Conservation (phyloP, 441 rosid species). For the Omphalea diandra region DNA sequence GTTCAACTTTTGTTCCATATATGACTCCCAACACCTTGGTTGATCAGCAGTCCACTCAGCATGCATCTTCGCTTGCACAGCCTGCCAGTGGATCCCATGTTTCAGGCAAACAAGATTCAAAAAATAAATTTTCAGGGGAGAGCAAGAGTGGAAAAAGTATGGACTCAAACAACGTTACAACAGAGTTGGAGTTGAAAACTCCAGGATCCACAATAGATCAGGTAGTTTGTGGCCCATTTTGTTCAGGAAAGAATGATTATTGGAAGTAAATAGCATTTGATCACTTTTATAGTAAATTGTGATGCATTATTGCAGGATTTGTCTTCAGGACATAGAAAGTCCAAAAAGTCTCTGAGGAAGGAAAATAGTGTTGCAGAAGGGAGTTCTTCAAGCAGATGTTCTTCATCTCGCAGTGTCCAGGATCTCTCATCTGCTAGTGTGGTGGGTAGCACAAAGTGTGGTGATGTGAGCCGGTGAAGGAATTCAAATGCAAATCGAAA, state of each 20-base stretch:
- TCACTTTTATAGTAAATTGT: background rate
- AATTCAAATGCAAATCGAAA: background rate
- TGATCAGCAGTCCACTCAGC: slow-evolving; percentile 59
- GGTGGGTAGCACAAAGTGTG: slow-evolving; percentile 48
- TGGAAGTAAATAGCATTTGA: background rate
- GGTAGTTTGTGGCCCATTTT: slow-evolving; percentile 36
- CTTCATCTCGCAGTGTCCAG: slow-evolving; percentile 63
- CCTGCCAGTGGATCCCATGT: slow-evolving; percentile 35
- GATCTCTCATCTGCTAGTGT: slow-evolving; percentile 71
- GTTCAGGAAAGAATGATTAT: background rate
- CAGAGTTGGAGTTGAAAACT: slow-evolving; percentile 80
- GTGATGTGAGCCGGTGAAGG: slow-evolving; percentile 34
- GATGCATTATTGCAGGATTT: slow-evolving; percentile 42
- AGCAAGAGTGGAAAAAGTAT: slow-evolving; percentile 51
- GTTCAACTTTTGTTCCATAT: slow-evolving; percentile 63
- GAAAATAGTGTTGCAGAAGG: slow-evolving; percentile 42
- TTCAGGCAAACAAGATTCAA: slow-evolving; percentile 46
- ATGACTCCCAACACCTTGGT: slow-evolving; percentile 52
- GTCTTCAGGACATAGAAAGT: slow-evolving; percentile 44
- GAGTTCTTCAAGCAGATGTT: slow-evolving; percentile 65
- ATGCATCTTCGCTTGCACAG: slow-evolving; percentile 41
- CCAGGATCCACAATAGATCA: slow-evolving; percentile 69
- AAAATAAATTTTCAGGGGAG: slow-evolving; percentile 52
- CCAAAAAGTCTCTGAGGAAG: slow-evolving; percentile 39
- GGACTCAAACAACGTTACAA: slow-evolving; percentile 62